Conservation (phyloP, 345 rosid genomes). For the Moricandia arvensis region DNA sequence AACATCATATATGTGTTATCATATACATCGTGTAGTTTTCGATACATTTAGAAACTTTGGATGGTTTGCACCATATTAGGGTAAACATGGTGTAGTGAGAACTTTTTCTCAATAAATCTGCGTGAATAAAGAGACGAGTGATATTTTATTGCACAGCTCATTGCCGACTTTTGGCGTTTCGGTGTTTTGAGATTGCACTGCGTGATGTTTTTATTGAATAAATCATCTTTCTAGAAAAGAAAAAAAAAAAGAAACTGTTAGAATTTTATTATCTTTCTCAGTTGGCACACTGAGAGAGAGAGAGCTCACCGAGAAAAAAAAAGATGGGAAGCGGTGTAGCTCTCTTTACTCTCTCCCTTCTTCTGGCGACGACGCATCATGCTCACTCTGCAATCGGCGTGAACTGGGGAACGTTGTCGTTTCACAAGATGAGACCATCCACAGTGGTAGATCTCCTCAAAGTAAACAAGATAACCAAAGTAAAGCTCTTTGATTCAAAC, state of each 20-base stretch:
- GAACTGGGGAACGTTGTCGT: conserved; percentile 88
- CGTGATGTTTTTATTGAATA: too few relatives aligned
- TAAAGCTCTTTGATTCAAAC: conserved; percentile 86
- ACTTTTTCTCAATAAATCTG: too few relatives aligned
- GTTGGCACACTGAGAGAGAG: background rate
- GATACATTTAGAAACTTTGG: too few relatives aligned
- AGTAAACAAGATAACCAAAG: conserved; percentile 68
- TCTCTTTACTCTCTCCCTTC: conserved; percentile 11
- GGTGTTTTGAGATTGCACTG: too few relatives aligned
- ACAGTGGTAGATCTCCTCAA: conserved; percentile 92
- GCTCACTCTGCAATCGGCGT: conserved; percentile 77
- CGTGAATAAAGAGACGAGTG: too few relatives aligned
- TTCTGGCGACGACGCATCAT: background rate
- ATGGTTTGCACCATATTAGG: too few relatives aligned
- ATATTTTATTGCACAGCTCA: too few relatives aligned
- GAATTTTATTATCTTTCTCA: background rate
- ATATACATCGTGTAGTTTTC: too few relatives aligned
- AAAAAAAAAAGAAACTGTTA: background rate
- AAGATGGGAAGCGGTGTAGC: conserved; percentile 29
- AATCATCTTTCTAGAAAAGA: too few relatives aligned
- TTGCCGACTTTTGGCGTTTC: too few relatives aligned
- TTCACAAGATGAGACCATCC: conserved; percentile 67
- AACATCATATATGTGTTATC: too few relatives aligned
- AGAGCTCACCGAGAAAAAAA: background rate
- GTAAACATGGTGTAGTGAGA: too few relatives aligned